phyloP scores from a whole-genome alignment of 257 asterid genomes.

The Avicennia marina region DNA sequence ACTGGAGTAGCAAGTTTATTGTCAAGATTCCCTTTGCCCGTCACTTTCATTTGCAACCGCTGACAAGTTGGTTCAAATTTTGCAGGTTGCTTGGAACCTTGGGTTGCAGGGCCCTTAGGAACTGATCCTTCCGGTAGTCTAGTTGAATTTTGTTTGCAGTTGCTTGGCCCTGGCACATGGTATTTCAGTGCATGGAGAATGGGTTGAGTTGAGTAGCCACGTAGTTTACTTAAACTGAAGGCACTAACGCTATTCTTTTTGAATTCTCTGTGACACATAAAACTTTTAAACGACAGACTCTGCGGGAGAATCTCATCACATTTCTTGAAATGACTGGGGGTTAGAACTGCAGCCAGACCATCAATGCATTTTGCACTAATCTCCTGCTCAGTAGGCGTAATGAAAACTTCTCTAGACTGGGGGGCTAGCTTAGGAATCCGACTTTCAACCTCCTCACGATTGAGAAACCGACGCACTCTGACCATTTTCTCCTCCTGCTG shows the following conservation, averaged over 20 bases:
- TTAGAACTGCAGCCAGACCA: slow-evolving; percentile 38
- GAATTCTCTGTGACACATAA: slow-evolving; percentile 41
- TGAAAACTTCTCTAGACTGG: slow-evolving; percentile 46
- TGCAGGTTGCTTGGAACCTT: too few relatives aligned
- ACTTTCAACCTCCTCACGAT: slow-evolving; percentile 29
- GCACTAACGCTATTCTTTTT: slow-evolving; percentile 22
- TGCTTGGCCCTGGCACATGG: slow-evolving; percentile 14
- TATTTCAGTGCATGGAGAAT: slow-evolving; percentile 21
- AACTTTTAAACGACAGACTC: slow-evolving; percentile 21
- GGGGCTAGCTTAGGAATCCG: slow-evolving; percentile 24
- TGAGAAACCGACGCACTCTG: slow-evolving; percentile 33
- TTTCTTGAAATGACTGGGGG: slow-evolving; percentile 40
- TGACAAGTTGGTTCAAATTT: slow-evolving; percentile 19
- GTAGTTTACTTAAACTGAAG: slow-evolving; percentile 31
- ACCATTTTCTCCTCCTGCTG: slow-evolving; percentile 35
- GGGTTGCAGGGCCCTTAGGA: slow-evolving; percentile 3
- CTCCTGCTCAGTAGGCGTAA: slow-evolving; percentile 34
- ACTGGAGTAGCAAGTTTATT: slow-evolving; percentile 13
- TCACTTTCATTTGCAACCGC: slow-evolving; percentile 21
- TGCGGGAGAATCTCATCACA: slow-evolving; percentile 26
- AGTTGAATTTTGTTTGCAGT: not conserved
- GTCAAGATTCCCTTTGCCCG: slow-evolving; percentile 5
- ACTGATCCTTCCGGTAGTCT: slow-evolving; percentile 15
- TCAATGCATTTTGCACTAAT: slow-evolving; percentile 33
- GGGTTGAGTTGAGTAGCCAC: slow-evolving; percentile 50